Evolutionary conservation across 805 yeast genomes (phyloP).

Genomic region (Helenozyma rhizophorensis): DNA sequence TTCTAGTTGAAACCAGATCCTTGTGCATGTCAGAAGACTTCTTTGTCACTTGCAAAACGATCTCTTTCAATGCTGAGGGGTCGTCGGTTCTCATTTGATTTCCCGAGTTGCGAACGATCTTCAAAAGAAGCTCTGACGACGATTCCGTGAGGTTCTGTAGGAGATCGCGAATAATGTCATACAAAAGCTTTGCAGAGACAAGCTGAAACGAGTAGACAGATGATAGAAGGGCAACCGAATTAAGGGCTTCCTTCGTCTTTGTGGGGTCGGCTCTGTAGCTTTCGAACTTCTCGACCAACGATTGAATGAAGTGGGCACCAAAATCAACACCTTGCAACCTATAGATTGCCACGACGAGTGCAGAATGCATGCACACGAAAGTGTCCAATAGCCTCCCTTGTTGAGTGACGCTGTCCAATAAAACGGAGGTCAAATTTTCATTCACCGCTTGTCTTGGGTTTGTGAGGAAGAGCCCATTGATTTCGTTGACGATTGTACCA

Average conservation of each 20-base stretch:
- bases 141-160: slow-evolving; percentile 57
- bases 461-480: slow-evolving; percentile 56
- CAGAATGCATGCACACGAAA: slow-evolving; percentile 75
- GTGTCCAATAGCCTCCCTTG: slow-evolving; percentile 71
- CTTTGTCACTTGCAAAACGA: slow-evolving; percentile 53
- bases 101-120: slow-evolving; percentile 73
- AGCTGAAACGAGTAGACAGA: slow-evolving; percentile 75
- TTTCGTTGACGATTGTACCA: slow-evolving; percentile 60
- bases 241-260: slow-evolving; percentile 48
- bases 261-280: slow-evolving; percentile 25
- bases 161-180: slow-evolving; percentile 63
- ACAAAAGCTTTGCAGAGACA: slow-evolving; percentile 67
- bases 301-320: slow-evolving; percentile 83
- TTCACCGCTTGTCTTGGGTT: slow-evolving; percentile 80
- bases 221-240: slow-evolving; percentile 69
- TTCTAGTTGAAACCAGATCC: slow-evolving; percentile 51
- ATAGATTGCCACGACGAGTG: slow-evolving; percentile 70
- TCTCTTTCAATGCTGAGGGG: slow-evolving; percentile 78
- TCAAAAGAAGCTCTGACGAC: slow-evolving; percentile 73
- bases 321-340: slow-evolving; percentile 79
- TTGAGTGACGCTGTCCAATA: slow-evolving; percentile 58
- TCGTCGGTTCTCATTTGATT: slow-evolving; percentile 86
- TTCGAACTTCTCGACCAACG: slow-evolving; percentile 68
- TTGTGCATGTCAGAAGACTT: slow-evolving; percentile 36
- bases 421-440: slow-evolving; percentile 57